Evolutionary conservation across 345 rosid species (phyloP).

Genomic region (Carallia pectinifolia): DNA sequence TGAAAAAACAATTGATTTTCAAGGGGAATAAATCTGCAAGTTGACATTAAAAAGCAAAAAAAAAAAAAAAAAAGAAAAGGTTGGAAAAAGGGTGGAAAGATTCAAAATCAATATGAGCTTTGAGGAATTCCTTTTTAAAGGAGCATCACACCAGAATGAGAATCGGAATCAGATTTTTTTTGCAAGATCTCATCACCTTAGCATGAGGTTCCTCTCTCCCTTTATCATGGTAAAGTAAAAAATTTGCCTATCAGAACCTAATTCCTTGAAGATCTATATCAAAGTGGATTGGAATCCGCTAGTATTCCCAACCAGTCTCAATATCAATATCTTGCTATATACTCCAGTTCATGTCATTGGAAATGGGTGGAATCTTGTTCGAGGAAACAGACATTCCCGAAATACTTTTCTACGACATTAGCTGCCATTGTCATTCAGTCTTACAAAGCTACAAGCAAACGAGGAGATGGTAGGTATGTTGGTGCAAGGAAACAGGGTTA

Average conservation of each 20-base stretch:
- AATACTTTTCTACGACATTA: constrained; percentile 20
- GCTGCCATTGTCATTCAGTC: constrained; percentile 24
- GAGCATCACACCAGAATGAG: constrained; percentile 35
- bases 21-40: constrained; percentile 15
- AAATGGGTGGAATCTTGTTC: constrained; percentile 20
- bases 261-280: constrained; percentile 26
- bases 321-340: constrained; percentile 24
- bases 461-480: constrained; percentile 17
- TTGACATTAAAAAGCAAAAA: not conserved
- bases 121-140: constrained; percentile 24
- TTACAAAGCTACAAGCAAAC: constrained; percentile 4
- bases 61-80: not conserved
- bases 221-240: not conserved
- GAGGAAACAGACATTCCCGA: constrained; percentile 35
- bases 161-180: constrained; percentile 21
- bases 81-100: not conserved
- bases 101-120: not conserved
- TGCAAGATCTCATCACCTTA: constrained; percentile 24
- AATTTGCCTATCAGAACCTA: constrained; percentile 29
- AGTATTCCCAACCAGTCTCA: constrained; percentile 5
- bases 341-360: constrained; percentile 18
- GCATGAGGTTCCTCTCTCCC: constrained; percentile 21
- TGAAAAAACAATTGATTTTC: constrained; percentile 26
- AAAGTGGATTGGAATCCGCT: constrained; percentile 15
- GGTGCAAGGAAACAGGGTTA: constrained; percentile 23